These are phyloP conservation scores for Colletotrichum endophyticum DNA, from an alignment of 2,329 filamentous ascomycete genomes.

Conservation along the genomic window DNA sequence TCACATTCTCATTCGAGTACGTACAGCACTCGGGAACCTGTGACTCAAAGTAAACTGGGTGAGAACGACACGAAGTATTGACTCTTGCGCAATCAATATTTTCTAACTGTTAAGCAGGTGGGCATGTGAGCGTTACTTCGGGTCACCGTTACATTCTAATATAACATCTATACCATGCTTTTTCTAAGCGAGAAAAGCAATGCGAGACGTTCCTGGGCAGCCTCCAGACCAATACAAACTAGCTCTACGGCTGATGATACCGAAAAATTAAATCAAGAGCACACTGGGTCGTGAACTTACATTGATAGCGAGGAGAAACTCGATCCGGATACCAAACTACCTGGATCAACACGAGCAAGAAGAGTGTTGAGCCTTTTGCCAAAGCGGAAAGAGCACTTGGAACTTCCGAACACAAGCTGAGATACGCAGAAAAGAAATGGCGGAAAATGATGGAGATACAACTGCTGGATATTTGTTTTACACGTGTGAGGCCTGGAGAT, in stretches of 20 bases:
- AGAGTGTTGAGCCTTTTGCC: neutral
- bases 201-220: neutral
- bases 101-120: neutral
- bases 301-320: neutral
- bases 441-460: neutral
- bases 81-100: neutral
- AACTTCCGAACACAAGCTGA: neutral
- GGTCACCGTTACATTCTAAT: neutral
- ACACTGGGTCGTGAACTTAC: accelerated
- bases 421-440: neutral
- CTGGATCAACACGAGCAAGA: accelerated
- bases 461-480: accelerated
- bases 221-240: neutral
- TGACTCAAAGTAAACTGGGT: neutral
- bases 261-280: no score
- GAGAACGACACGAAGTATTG: neutral
- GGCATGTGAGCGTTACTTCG: neutral
- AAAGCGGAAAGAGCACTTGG: neutral
- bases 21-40: neutral
- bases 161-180: neutral
- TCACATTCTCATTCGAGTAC: neutral
- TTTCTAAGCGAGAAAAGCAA: neutral
- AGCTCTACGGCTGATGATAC: no score
- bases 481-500: neutral
- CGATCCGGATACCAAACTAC: accelerated